phyloP scores from a whole-genome alignment of 2,329 filamentous ascomycete genomes.

The Triangularia setosa region DNA sequence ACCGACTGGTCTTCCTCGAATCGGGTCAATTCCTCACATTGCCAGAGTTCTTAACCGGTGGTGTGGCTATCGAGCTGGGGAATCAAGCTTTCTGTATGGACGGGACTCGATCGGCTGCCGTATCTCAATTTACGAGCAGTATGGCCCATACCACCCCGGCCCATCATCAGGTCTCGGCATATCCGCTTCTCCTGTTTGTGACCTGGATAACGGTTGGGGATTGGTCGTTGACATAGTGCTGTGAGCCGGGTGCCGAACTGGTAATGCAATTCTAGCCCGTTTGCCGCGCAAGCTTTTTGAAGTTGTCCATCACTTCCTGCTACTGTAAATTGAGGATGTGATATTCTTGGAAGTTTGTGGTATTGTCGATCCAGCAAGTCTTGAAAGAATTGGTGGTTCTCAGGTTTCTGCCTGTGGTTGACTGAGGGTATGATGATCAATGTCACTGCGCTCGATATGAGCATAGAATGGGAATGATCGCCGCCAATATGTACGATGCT shows the following conservation, averaged over 20 bases:
- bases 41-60: background rate
- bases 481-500: background rate
- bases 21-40: background rate
- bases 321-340: background rate
- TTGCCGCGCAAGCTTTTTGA: background rate
- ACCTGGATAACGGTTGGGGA: background rate
- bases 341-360: background rate
- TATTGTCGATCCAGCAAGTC: background rate
- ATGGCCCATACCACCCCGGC: background rate
- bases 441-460: too few relatives aligned
- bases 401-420: too few relatives aligned
- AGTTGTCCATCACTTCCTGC: too few relatives aligned
- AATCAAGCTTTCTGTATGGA: background rate
- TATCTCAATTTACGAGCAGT: background rate
- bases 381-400: too few relatives aligned
- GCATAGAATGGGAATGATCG: too few relatives aligned
- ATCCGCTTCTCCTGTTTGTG: background rate
- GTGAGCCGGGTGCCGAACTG: background rate
- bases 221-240: background rate
- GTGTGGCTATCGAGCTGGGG: background rate
- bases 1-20: background rate
- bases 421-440: too few relatives aligned
- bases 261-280: background rate
- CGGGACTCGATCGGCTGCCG: background rate
- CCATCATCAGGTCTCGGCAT: background rate